Conservation (phyloP, 768 basidiomycete species). For the Tremella fuciformis region DNA sequence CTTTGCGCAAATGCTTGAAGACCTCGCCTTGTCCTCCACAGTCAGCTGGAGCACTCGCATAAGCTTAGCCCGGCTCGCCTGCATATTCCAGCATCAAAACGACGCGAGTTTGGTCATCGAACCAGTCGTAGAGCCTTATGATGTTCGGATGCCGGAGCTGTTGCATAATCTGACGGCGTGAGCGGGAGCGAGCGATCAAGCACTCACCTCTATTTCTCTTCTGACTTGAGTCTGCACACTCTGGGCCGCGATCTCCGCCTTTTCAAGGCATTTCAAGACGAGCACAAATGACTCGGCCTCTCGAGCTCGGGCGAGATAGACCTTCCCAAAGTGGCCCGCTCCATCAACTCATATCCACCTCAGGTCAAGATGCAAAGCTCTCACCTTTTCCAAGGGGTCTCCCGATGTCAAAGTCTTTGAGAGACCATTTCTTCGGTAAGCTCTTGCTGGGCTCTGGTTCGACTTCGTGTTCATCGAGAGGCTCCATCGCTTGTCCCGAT, state of each 20-base stretch:
- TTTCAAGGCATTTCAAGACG: slow-evolving; percentile 93
- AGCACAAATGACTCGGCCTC: slow-evolving; percentile 78
- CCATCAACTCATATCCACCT: slow-evolving; percentile 56
- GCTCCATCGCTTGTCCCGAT: no score
- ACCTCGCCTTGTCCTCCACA: slow-evolving; percentile 65
- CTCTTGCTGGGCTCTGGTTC: slow-evolving; percentile 9
- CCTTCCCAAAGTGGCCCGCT: slow-evolving; percentile 95
- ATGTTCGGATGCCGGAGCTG: slow-evolving; percentile 72
- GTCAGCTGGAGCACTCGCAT: slow-evolving; percentile 1
- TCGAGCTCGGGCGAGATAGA: slow-evolving; percentile 96
- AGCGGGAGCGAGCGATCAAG: slow-evolving; percentile 1
- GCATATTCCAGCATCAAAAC: slow-evolving; percentile 99
- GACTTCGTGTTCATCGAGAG: no score
- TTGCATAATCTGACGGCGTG: slow-evolving; percentile 37
- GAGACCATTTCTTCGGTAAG: slow-evolving; percentile 29
- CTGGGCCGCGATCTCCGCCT: slow-evolving; percentile 85
- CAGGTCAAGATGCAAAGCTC: neutral
- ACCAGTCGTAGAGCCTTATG: slow-evolving; percentile 90
- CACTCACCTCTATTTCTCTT: slow-evolving; percentile 85
- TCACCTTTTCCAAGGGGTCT: slow-evolving; percentile 43
- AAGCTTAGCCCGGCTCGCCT: slow-evolving; percentile 57
- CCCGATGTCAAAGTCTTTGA: slow-evolving; percentile 42
- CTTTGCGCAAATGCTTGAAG: slow-evolving; percentile 87
- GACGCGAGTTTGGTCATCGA: slow-evolving; percentile 94
- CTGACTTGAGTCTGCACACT: slow-evolving; percentile 93